Evolutionary conservation across 352 stramenopile genomes (phyloP).

Genomic region (Phytophthora pinifolia): DNA sequence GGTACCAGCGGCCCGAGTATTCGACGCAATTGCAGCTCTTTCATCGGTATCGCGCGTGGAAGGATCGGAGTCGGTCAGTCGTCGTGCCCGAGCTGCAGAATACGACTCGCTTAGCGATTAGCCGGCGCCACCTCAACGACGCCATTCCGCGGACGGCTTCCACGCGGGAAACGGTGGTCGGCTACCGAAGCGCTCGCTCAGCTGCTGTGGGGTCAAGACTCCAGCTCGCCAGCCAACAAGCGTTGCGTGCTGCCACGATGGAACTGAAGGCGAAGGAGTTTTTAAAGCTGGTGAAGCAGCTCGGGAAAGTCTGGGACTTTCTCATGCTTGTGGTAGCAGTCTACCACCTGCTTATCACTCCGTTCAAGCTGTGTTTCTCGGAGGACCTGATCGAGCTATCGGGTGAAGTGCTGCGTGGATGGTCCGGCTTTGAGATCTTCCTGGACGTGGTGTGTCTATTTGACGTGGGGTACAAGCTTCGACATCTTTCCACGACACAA

Average conservation of each 20-base stretch:
- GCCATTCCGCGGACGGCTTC: conserved; percentile 8
- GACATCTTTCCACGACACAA: conserved; percentile 16
- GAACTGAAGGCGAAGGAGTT: conserved; percentile 43
- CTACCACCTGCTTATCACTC: conserved; percentile 45
- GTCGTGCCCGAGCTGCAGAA: conserved; percentile 8
- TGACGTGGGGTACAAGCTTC: conserved; percentile 45
- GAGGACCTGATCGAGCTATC: conserved; percentile 37
- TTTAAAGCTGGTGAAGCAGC: conserved; percentile 32
- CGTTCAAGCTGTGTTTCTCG: conserved; percentile 64
- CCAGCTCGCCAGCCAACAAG: conserved; percentile 12
- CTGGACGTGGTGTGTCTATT: conserved; percentile 50
- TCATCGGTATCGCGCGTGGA: conserved; percentile 40
- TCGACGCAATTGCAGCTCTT: conserved; percentile 46
- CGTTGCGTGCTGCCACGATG: conserved; percentile 2
- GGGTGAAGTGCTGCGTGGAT: conserved; percentile 24
- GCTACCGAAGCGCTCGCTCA: not conserved
- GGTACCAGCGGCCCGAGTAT: conserved; percentile 47
- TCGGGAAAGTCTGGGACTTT: conserved; percentile 51
- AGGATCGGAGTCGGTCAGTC: conserved; percentile 3
- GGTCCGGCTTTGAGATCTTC: conserved; percentile 55
- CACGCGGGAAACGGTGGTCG: not conserved
- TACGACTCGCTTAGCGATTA: not conserved
- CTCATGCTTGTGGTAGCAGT: conserved; percentile 44
- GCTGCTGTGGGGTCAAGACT: conserved; percentile 4
- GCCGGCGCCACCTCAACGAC: conserved; percentile 7